A percentile compares a stretch with the other conserved stretches of the same genome.
Conservation (phyloP, 805 yeast genomes). For the Starmera caribaea region DNA sequence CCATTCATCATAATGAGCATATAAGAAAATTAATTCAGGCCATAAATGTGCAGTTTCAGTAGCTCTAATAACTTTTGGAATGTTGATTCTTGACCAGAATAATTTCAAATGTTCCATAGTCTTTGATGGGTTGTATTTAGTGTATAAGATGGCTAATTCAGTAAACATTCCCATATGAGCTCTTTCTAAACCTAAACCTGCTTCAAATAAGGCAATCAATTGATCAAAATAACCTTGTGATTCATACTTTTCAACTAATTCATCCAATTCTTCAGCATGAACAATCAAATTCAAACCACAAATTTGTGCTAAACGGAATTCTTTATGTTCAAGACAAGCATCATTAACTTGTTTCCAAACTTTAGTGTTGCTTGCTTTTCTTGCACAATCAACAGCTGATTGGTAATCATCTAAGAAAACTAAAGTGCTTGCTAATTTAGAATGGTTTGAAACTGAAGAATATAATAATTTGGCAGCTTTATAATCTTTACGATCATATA, state of each 20-base stretch:
- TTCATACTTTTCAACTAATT: conserved; percentile 80
- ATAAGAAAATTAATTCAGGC: conserved; percentile 92
- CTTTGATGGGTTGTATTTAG: conserved; percentile 82
- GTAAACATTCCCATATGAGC: conserved; percentile 99
- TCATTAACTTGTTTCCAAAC: conserved; percentile 98
- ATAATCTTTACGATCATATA: conserved; percentile 72
- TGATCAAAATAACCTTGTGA: conserved; percentile 86
- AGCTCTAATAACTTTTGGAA: conserved; percentile 93
- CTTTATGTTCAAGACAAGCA: conserved; percentile 92
- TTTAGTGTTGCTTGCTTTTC: conserved; percentile 87
- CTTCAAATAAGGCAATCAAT: conserved; percentile 85
- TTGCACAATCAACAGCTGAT: conserved; percentile 96
- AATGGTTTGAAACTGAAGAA: conserved; percentile 82
- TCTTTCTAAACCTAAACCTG: conserved; percentile 92
- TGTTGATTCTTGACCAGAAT: conserved; percentile 97
- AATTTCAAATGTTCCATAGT: conserved; percentile 94
- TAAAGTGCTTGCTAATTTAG: conserved; percentile 92
- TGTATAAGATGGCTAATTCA: conserved; percentile 82
- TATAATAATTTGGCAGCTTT: conserved; percentile 88
- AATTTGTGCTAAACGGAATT: conserved; percentile 94
- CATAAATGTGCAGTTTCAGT: conserved; percentile 91
- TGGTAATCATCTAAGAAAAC: conserved; percentile 90
- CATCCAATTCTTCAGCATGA: conserved; percentile 95
- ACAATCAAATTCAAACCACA: conserved; percentile 96
- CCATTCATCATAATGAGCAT: conserved; percentile 98